These are phyloP conservation scores for Kitagawia praeruptora DNA, from an alignment of 129 eudicot genomes.

Conservation along the genomic window DNA sequence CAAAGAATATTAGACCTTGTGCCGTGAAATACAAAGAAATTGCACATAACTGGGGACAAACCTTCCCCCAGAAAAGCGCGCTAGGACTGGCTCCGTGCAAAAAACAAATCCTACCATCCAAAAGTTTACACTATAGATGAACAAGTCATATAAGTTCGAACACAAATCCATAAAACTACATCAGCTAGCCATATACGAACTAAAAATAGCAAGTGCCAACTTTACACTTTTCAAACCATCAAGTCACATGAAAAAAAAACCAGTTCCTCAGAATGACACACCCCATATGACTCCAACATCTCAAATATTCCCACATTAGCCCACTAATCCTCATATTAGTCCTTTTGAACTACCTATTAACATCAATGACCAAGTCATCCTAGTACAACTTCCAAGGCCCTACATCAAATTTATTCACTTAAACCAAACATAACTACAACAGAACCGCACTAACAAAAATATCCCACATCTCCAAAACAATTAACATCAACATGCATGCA, in stretches of 20 bases:
- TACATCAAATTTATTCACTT: slow-evolving; percentile 35
- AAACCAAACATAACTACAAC: slow-evolving; percentile 18
- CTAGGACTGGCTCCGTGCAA: neutral
- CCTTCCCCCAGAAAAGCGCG: neutral
- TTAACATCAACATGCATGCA: slow-evolving; percentile 32
- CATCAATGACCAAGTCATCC: slow-evolving; percentile 42
- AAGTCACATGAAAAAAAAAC: neutral
- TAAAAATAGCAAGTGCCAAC: neutral
- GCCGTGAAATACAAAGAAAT: neutral
- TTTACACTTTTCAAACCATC: neutral
- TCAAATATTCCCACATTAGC: neutral
- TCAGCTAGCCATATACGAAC: neutral
- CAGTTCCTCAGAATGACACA: neutral
- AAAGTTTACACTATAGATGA: neutral
- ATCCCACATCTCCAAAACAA: slow-evolving; percentile 18
- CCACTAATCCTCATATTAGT: neutral
- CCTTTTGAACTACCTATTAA: slow-evolving; percentile 29
- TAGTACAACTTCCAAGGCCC: slow-evolving; percentile 45
- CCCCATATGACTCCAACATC: neutral
- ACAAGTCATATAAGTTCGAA: neutral
- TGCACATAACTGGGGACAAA: neutral
- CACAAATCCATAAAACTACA: neutral
- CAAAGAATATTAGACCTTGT: neutral
- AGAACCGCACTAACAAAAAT: slow-evolving; percentile 14
- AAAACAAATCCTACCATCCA: neutral